Conservation (phyloP, 768 basidiomycete genomes). For the Xanthoconium stramineum region DNA sequence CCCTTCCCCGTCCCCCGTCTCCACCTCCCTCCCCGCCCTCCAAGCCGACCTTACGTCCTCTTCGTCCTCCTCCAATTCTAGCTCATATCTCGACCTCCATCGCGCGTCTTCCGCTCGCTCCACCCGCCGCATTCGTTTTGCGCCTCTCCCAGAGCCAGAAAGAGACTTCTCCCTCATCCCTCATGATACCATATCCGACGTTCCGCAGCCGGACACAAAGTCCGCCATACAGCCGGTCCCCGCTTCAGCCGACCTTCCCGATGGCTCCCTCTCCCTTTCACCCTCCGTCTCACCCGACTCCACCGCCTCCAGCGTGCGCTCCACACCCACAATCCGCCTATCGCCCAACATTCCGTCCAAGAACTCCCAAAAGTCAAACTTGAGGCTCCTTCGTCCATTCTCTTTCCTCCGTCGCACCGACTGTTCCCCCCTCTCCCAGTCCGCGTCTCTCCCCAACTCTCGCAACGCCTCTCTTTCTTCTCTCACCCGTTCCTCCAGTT, state of each 20-base stretch:
- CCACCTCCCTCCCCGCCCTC: slow-evolving; percentile 12
- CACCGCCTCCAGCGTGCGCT: slow-evolving; percentile 18
- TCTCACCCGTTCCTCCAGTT: slow-evolving; percentile 8
- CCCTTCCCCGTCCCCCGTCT: slow-evolving; percentile 5
- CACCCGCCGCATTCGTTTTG: slow-evolving; percentile 63
- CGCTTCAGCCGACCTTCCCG: neutral
- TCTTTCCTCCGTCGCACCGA: slow-evolving; percentile 17
- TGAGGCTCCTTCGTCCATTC: slow-evolving; percentile 22
- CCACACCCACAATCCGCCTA: slow-evolving; percentile 21
- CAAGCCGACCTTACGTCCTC: slow-evolving; percentile 13
- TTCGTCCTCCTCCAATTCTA: slow-evolving; percentile 19
- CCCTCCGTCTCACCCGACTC: slow-evolving; percentile 22
- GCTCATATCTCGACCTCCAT: slow-evolving; percentile 17
- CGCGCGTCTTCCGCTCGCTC: slow-evolving; percentile 6
- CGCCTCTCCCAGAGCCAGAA: slow-evolving; percentile 78
- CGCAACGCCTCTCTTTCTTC: slow-evolving; percentile 14
- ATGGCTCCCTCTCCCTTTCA: slow-evolving; percentile 11
- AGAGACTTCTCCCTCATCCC: slow-evolving; percentile 34
- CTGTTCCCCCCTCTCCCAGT: slow-evolving; percentile 1
- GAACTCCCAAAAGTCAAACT: slow-evolving; percentile 5
- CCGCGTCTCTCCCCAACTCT: slow-evolving; percentile 15
- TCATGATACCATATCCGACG: slow-evolving; percentile 26
- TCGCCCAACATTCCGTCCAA: neutral
- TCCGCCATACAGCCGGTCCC: neutral
- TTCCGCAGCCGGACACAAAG: slow-evolving; percentile 24